Evolutionary conservation across 768 basidiomycete species (phyloP).

Genomic region (Lactifluus rugatus): DNA sequence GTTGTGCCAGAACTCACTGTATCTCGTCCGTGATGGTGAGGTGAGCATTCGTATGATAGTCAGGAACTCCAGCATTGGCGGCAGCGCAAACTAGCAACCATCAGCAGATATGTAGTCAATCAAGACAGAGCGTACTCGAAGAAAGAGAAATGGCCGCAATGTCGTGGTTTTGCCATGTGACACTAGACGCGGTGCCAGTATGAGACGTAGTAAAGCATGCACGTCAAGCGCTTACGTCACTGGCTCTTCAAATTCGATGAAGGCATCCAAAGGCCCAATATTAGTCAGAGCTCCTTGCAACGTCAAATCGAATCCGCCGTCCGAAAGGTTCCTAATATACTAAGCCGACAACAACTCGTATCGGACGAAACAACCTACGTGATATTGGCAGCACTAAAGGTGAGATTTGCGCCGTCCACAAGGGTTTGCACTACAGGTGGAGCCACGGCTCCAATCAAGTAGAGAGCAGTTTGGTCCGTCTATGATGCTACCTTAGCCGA

Average conservation of each 20-base stretch:
- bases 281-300: constrained; percentile 52
- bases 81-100: constrained; percentile 46
- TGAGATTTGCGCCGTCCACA: constrained; percentile 45
- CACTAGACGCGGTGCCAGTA: constrained; percentile 29
- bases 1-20: constrained; percentile 29
- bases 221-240: constrained; percentile 37
- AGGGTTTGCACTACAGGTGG: constrained; percentile 56
- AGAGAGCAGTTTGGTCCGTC: constrained; percentile 55
- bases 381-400: constrained; percentile 51
- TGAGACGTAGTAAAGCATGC: neutral
- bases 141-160: constrained; percentile 60
- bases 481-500: constrained; percentile 20
- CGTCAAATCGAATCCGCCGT: constrained; percentile 54
- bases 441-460: constrained; percentile 62
- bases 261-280: constrained; percentile 58
- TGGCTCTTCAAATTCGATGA: constrained; percentile 56
- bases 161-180: constrained; percentile 51
- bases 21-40: constrained; percentile 46
- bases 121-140: constrained; percentile 32
- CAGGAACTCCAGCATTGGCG: constrained; percentile 56
- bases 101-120: neutral
- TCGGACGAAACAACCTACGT: constrained; percentile 29
- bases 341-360: neutral
- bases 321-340: constrained; percentile 26
- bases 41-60: constrained; percentile 43